Conservation (phyloP, 164 flowering plant genomes). For the Brasenia schreberi region DNA sequence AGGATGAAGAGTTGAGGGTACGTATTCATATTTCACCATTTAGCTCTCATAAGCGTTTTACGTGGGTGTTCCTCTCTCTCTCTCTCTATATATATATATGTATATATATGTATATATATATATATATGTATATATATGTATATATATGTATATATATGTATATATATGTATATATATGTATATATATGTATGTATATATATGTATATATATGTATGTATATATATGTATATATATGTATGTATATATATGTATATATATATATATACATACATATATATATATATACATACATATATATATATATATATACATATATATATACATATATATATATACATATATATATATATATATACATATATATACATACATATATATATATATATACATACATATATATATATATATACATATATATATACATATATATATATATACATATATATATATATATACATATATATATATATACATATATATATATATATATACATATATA, state of each 20-base stretch:
- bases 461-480: neutral
- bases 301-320: too few species aligned
- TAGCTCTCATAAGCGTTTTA: neutral
- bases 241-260: too few species aligned
- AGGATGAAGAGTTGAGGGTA: slow-evolving; percentile 20
- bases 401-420: neutral
- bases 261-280: too few species aligned
- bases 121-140: too few species aligned
- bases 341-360: too few species aligned
- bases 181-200: too few species aligned
- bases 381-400: neutral
- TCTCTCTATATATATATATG: neutral
- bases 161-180: too few species aligned
- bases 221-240: too few species aligned
- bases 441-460: neutral
- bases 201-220: too few species aligned
- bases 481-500: neutral
- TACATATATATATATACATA: too few species aligned
- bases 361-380: neutral
- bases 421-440: neutral
- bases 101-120: neutral
- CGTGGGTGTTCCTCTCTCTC: neutral
- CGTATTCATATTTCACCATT: neutral
- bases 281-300: too few species aligned
- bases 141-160: too few species aligned